Percentiles rank a stretch among this genome's conserved stretches.
Evolutionary conservation across 108 stramenopile genomes (phyloP).

Genomic region (Mediolabrus comicus): DNA sequence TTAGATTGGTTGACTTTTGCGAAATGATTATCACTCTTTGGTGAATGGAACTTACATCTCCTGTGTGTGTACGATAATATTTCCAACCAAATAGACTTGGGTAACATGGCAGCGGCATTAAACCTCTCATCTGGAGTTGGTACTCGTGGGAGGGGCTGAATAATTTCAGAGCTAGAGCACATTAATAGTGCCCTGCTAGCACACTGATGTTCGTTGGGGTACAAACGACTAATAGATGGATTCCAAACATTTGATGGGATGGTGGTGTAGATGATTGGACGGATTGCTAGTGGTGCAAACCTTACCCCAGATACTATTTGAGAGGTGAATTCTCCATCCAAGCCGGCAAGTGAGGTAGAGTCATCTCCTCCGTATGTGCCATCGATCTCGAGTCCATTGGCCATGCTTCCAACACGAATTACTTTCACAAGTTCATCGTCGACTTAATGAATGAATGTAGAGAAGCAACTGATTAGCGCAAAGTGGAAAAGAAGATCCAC

Average conservation of each 20-base stretch:
- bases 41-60: conserved; percentile 55
- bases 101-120: conserved; percentile 74
- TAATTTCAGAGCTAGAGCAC: conserved; percentile 61
- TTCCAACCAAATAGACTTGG: conserved; percentile 75
- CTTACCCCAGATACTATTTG: conserved; percentile 74
- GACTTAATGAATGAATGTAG: conserved; percentile 31
- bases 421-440: conserved; percentile 83
- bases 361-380: conserved; percentile 8
- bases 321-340: conserved; percentile 53
- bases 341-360: conserved; percentile 4
- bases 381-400: conserved; percentile 8
- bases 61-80: conserved; percentile 80
- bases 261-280: conserved; percentile 35
- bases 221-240: conserved; percentile 55
- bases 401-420: conserved; percentile 45
- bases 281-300: conserved; percentile 59
- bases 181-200: conserved; percentile 63
- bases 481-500: not conserved
- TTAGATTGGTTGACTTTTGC: too few species aligned
- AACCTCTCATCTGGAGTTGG: conserved; percentile 27
- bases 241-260: conserved; percentile 79
- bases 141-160: conserved; percentile 48
- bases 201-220: conserved; percentile 61
- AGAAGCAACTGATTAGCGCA: not conserved
- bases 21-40: too few species aligned